Evolutionary conservation across 805 yeast species (phyloP).

Genomic region (Lipomyces orientalis): DNA sequence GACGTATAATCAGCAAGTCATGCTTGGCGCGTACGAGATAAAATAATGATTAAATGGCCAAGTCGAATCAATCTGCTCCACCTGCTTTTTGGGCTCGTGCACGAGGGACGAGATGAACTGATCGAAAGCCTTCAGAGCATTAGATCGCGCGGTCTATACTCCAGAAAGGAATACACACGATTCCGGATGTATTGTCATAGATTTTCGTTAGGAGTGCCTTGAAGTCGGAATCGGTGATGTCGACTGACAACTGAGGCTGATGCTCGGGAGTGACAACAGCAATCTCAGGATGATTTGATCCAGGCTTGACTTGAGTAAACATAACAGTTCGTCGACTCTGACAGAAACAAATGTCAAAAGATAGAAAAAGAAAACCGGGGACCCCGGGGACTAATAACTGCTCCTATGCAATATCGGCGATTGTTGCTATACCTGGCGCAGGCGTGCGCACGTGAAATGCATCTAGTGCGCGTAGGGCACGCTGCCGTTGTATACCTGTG

Average conservation of each 20-base stretch:
- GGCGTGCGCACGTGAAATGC: no score
- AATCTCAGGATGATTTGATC: no score
- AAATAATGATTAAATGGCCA: constrained; percentile 82
- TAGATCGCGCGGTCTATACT: neutral
- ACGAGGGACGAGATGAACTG: neutral
- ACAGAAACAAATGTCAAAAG: no score
- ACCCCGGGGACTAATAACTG: no score
- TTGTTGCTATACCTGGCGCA: no score
- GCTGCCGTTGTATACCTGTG: no score
- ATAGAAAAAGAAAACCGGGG: no score
- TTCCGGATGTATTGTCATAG: neutral
- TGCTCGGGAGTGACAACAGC: constrained; percentile 5
- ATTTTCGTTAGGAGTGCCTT: neutral
- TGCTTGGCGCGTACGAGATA: constrained; percentile 57
- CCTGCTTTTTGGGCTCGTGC: constrained; percentile 33
- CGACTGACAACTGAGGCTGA: neutral
- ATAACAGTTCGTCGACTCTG: no score
- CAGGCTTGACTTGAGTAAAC: no score
- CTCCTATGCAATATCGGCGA: no score
- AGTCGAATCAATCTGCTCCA: constrained; percentile 50
- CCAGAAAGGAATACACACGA: neutral
- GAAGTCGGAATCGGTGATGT: neutral
- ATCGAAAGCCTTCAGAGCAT: neutral
- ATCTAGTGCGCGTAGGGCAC: no score
- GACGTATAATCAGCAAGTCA: neutral